A percentile compares a stretch with the other conserved stretches of the same genome.
Evolutionary conservation across 176 grass and related monocot species (phyloP).

Genomic region (barley (Hordeum vulgare)): MorexV3_pseudomolecules_assembly NC_058522.1:494003861-494004360

Average conservation of each 20-base stretch:
- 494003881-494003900: neutral
- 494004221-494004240: neutral
- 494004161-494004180: neutral
- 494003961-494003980: neutral
- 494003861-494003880: neutral
- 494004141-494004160: neutral
- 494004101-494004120: neutral
- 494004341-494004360: neutral
- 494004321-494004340: neutral
- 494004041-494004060: constrained; percentile 2
- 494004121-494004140: neutral
- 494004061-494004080: constrained; percentile 4
- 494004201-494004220: neutral
- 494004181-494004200: neutral
- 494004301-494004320: constrained; percentile 68
- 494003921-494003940: neutral
- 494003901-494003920: neutral
- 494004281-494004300: constrained; percentile 92
- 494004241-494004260: constrained; percentile 21
- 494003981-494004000: neutral
- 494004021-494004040: constrained; percentile 24
- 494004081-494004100: neutral
- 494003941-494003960: neutral
- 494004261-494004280: constrained; percentile 86
- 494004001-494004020: constrained; percentile 4